A percentile compares a stretch with the other conserved stretches of the same genome.
phyloP scores from a whole-genome alignment of 202 grass and related monocot genomes.

The Schoenoplectus tabernaemontani region DNA sequence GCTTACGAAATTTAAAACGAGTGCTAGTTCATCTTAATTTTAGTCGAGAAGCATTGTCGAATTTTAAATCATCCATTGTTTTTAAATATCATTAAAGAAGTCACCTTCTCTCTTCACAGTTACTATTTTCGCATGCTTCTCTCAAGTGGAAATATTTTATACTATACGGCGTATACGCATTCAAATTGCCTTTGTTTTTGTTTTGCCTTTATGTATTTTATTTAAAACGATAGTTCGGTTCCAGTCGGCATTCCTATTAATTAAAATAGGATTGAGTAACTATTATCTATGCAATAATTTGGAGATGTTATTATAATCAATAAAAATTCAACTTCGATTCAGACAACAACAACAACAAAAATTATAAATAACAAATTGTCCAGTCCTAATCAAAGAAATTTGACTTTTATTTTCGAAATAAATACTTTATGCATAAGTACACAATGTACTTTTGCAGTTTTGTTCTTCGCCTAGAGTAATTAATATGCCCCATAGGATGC shows the following conservation, averaged over 20 bases:
- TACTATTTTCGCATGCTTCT: too few species aligned
- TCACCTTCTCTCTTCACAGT: too few species aligned
- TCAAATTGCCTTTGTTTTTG: not conserved
- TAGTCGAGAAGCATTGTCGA: too few species aligned
- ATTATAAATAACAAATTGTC: not conserved
- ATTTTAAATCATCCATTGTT: too few species aligned
- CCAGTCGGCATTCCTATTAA: not conserved
- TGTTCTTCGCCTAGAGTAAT: not conserved
- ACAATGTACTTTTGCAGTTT: not conserved
- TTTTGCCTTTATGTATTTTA: not conserved
- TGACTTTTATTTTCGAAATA: not conserved
- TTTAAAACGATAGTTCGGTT: not conserved
- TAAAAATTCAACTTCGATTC: not conserved
- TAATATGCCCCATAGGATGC: not conserved
- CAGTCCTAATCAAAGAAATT: not conserved
- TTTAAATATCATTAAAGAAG: too few species aligned
- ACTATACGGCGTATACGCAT: not conserved
- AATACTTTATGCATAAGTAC: not conserved
- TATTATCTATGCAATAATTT: not conserved
- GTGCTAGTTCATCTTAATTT: too few species aligned
- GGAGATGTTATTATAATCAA: not conserved
- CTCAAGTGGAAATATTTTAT: not conserved
- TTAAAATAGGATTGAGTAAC: not conserved
- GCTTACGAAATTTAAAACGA: too few species aligned
- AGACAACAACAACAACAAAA: not conserved